These are phyloP conservation scores for Mimosa bimucronata DNA, from an alignment of 306 rosid genomes.

Conservation along the genomic window DNA sequence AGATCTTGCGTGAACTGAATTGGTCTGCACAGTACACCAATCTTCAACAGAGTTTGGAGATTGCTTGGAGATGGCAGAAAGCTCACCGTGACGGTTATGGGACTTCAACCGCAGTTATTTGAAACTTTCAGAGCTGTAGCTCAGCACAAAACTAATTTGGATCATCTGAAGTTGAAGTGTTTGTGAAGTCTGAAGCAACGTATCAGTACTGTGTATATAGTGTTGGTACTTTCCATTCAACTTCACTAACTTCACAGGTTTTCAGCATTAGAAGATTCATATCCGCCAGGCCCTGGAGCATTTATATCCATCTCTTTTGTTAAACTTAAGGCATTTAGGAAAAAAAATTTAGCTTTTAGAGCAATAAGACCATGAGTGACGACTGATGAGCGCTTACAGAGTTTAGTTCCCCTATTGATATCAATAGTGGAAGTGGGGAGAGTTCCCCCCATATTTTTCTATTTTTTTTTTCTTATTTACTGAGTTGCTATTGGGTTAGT, in stretches of 20 bases:
- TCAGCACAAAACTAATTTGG: background rate
- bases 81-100: constrained; percentile 77
- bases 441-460: constrained; percentile 18
- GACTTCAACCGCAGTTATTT: constrained; percentile 40
- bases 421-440: constrained; percentile 23
- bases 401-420: background rate
- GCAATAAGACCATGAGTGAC: background rate
- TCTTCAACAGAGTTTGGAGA: constrained; percentile 71
- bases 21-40: constrained; percentile 83
- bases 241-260: background rate
- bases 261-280: background rate
- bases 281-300: constrained; percentile 1
- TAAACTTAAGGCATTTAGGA: background rate
- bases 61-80: constrained; percentile 96
- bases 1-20: constrained; percentile 69
- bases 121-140: constrained; percentile 39
- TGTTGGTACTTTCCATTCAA: background rate
- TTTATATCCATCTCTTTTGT: background rate
- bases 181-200: background rate
- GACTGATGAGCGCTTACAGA: background rate
- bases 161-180: background rate
- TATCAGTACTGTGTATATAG: background rate
- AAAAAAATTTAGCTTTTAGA: background rate
- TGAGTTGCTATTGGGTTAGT: constrained; percentile 35
- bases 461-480: constrained; percentile 10